phyloP scores from a whole-genome alignment of 306 rosid species.

The Dalbergia cultrata region DNA sequence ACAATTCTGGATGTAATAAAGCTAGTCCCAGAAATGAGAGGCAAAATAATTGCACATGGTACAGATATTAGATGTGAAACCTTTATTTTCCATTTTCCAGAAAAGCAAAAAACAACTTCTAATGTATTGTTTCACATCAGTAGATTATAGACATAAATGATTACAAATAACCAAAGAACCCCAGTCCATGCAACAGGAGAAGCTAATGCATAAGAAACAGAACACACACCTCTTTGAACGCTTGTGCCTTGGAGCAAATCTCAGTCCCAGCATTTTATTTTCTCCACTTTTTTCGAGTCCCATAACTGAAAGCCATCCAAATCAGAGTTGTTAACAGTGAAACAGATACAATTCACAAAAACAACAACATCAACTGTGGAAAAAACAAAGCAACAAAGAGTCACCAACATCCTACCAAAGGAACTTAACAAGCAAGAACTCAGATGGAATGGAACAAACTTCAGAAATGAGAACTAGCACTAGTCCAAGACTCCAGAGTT shows the following conservation, averaged over 20 bases:
- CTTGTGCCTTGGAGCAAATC: constrained; percentile 67
- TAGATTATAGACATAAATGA: constrained; percentile 20
- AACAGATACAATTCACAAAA: constrained; percentile 33
- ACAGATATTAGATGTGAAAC: constrained; percentile 31
- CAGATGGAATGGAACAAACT: constrained; percentile 43
- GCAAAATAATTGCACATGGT: constrained; percentile 20
- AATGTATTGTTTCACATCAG: constrained; percentile 35
- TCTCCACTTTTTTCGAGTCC: constrained; percentile 60
- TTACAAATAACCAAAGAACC: constrained; percentile 44
- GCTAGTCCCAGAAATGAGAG: constrained; percentile 32
- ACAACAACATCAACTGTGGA: constrained; percentile 20
- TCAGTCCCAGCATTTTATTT: constrained; percentile 63
- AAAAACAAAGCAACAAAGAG: constrained; percentile 42
- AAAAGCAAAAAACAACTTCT: constrained; percentile 25
- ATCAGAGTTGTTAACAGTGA: constrained; percentile 45
- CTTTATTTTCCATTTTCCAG: constrained; percentile 47
- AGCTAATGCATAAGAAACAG: constrained; percentile 11
- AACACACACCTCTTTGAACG: constrained; percentile 80
- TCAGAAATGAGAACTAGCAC: constrained; percentile 42
- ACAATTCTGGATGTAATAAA: constrained; percentile 29
- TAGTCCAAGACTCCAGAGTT: constrained; percentile 44
- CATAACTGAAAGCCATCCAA: constrained; percentile 64
- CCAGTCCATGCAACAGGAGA: constrained; percentile 41
- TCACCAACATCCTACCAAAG: constrained; percentile 54
- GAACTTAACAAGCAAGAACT: constrained; percentile 50